phyloP scores from a whole-genome alignment of 1,284 basidiomycete genomes.

The Irpex lacteus region DNA sequence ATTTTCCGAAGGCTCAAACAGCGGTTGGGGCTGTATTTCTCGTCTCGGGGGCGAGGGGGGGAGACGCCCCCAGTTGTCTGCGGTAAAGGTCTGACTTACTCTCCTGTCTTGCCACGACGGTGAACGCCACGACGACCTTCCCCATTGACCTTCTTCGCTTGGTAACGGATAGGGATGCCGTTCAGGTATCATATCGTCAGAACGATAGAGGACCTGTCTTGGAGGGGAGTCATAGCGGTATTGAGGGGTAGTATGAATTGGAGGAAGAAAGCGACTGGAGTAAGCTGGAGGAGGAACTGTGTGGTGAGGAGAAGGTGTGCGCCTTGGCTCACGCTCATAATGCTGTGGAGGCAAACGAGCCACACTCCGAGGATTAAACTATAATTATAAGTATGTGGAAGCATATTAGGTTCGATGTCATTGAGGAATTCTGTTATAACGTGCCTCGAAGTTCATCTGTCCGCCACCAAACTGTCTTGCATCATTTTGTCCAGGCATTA shows the following conservation, averaged over 20 bases:
- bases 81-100: constrained; percentile 27
- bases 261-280: constrained; percentile 49
- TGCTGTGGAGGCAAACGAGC: neutral
- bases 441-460: neutral
- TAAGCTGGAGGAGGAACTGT: constrained; percentile 33
- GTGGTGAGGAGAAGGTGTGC: constrained; percentile 31
- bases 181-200: constrained; percentile 46
- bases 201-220: constrained; percentile 37
- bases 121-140: constrained; percentile 22
- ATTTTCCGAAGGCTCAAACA: constrained; percentile 67
- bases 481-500: neutral
- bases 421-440: neutral
- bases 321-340: constrained; percentile 7
- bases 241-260: constrained; percentile 36
- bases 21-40: constrained; percentile 47
- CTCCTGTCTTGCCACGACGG: constrained; percentile 28
- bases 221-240: constrained; percentile 34
- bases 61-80: constrained; percentile 12
- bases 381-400: neutral
- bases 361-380: neutral
- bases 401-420: neutral
- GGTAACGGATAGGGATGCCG: constrained; percentile 37
- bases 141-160: constrained; percentile 29
- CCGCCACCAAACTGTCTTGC: neutral
- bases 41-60: constrained; percentile 25